A percentile compares a stretch with the other conserved stretches of the same genome.
phyloP scores from a whole-genome alignment of 257 asterid species.

The Solanum boliviense region DNA sequence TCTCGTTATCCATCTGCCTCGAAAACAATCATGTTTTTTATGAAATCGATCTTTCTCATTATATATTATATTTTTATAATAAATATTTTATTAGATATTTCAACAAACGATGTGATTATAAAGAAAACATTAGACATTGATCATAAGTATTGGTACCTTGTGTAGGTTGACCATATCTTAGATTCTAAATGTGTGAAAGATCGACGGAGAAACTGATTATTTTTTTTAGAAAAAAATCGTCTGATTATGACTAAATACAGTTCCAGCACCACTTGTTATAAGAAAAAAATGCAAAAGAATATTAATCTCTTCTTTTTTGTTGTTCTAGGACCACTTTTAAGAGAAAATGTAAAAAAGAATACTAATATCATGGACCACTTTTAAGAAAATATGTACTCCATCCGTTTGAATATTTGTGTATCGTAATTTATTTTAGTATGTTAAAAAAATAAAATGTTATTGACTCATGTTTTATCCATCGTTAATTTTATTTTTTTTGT shows the following conservation, averaged over 20 bases:
- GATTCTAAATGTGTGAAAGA: neutral
- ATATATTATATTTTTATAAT: too few relatives aligned
- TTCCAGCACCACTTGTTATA: neutral
- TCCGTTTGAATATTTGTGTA: neutral
- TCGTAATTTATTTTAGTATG: neutral
- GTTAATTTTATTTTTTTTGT: too few relatives aligned
- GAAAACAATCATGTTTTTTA: neutral
- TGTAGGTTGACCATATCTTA: slow-evolving; percentile 12
- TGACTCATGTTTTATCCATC: neutral
- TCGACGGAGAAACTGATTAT: neutral
- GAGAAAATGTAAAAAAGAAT: neutral
- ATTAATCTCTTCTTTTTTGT: neutral
- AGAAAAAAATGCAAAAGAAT: neutral
- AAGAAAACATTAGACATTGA: neutral
- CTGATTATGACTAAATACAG: neutral
- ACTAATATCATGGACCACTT: neutral
- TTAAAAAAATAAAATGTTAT: neutral
- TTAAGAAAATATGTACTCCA: neutral
- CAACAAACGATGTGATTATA: neutral
- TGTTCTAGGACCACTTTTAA: neutral
- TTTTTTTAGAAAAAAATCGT: neutral
- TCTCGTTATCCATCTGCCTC: neutral
- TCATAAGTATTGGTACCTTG: slow-evolving; percentile 26
- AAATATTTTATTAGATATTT: neutral
- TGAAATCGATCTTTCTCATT: neutral